Conservation (phyloP, 2,329 filamentous ascomycete species). For the Penicillium verrucosum region DNA sequence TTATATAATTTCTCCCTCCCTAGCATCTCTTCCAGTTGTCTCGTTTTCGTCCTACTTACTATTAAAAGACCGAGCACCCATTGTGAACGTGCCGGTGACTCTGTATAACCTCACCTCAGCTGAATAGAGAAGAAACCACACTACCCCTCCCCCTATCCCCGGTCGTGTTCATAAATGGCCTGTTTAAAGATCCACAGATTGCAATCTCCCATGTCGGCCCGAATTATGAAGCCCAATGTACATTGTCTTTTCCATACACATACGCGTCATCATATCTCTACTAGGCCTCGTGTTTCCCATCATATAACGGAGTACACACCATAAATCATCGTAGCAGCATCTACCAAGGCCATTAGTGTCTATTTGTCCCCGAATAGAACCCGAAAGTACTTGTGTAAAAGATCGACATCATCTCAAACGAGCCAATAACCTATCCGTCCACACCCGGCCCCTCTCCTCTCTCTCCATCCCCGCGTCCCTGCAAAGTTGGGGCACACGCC, state of each 20-base stretch:
- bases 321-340: neutral
- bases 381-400: neutral
- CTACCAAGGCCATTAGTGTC: neutral
- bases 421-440: neutral
- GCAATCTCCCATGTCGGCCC: neutral
- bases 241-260: neutral
- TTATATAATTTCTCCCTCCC: too few relatives aligned
- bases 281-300: neutral
- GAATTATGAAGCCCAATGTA: neutral
- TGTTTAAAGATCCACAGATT: neutral
- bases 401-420: slow-evolving; percentile 10
- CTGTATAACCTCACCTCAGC: neutral
- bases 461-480: slow-evolving; percentile 2
- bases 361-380: neutral
- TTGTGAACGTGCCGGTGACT: neutral
- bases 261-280: neutral
- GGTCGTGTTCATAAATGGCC: neutral
- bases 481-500: slow-evolving; percentile 3
- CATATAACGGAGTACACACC: neutral
- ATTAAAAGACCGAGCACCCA: neutral
- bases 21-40: neutral
- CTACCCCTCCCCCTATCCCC: neutral
- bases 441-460: too few relatives aligned
- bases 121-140: neutral
- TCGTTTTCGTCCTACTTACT: neutral